Evolutionary conservation across 192 early-diverging fungal species (phyloP).

Genomic region (Coemansia aciculifera): DNA sequence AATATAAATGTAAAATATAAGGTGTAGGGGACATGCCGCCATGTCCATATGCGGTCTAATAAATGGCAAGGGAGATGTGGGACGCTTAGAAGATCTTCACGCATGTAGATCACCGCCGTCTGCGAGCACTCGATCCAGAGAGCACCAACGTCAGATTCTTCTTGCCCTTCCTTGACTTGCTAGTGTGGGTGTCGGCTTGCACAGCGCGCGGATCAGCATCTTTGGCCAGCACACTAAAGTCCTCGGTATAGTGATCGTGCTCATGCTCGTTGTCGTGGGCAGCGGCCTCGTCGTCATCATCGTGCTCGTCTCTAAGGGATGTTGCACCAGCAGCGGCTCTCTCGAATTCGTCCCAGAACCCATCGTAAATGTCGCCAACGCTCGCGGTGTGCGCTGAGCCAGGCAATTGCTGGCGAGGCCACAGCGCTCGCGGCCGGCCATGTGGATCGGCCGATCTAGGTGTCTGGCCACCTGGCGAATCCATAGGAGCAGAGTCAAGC

Average conservation of each 20-base stretch:
- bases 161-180: slow-evolving; percentile 19
- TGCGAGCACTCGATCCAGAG: slow-evolving; percentile 30
- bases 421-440: slow-evolving; percentile 9
- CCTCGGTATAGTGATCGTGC: slow-evolving; percentile 20
- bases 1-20: not conserved
- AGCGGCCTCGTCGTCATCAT: slow-evolving; percentile 11
- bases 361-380: slow-evolving; percentile 4
- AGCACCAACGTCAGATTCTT: slow-evolving; percentile 36
- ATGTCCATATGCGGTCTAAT: slow-evolving; percentile 2
- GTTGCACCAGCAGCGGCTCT: slow-evolving; percentile 12
- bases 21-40: not conserved
- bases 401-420: slow-evolving; percentile 38
- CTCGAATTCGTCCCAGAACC: slow-evolving; percentile 48
- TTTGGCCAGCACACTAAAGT: slow-evolving; percentile 24
- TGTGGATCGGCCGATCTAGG: not conserved
- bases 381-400: not conserved
- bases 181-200: not conserved
- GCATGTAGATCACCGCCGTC: slow-evolving; percentile 23
- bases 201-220: slow-evolving; percentile 1
- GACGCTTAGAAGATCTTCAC: not conserved
- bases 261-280: slow-evolving; percentile 5
- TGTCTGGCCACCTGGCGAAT: not conserved
- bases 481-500: slow-evolving; percentile 7
- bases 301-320: slow-evolving; percentile 1
- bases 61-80: not conserved